These are phyloP conservation scores for Cyclocybe cylindracea DNA, from an alignment of 768 basidiomycete species.

Conservation along the genomic window DNA sequence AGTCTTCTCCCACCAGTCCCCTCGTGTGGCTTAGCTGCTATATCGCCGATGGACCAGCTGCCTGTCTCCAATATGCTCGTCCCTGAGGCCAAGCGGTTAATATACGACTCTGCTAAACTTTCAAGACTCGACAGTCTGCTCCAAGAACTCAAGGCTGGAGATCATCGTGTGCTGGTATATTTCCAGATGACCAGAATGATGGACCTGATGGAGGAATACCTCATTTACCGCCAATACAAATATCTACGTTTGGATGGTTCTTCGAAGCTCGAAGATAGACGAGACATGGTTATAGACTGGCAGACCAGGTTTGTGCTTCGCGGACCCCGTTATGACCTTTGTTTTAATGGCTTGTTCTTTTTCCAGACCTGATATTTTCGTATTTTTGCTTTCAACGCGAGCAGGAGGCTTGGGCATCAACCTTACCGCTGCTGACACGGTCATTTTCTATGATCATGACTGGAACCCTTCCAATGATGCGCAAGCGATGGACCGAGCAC, in stretches of 20 bases:
- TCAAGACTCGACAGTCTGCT: constrained; percentile 87
- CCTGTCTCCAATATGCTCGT: constrained; percentile 87
- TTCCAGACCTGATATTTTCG: constrained; percentile 79
- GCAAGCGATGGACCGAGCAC: constrained; percentile 98
- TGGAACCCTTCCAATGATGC: constrained; percentile 99
- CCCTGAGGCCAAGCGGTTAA: constrained; percentile 91
- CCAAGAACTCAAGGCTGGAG: constrained; percentile 87
- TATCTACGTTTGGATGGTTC: constrained; percentile 92
- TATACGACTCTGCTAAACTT: constrained; percentile 96
- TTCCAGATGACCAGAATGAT: constrained; percentile 99
- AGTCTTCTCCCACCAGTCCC: constrained; percentile 59
- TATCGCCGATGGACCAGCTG: constrained; percentile 70
- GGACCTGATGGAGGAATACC: constrained; percentile 98
- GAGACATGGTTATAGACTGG: constrained; percentile 99
- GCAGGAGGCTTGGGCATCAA: constrained; percentile 98
- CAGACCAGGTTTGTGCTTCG: constrained; percentile 76
- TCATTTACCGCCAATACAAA: constrained; percentile 95
- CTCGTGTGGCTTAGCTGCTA: constrained; percentile 64
- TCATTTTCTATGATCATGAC: constrained; percentile 93
- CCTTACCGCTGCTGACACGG: constrained; percentile 93
- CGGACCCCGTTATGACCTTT: not conserved
- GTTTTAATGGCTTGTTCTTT: constrained; percentile 3
- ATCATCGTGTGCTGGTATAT: constrained; percentile 93
- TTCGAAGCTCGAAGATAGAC: constrained; percentile 91
- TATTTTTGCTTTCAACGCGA: constrained; percentile 89